phyloP scores from a whole-genome alignment of 495 filamentous ascomycete genomes.

The Beverwykella pulmonaria region DNA sequence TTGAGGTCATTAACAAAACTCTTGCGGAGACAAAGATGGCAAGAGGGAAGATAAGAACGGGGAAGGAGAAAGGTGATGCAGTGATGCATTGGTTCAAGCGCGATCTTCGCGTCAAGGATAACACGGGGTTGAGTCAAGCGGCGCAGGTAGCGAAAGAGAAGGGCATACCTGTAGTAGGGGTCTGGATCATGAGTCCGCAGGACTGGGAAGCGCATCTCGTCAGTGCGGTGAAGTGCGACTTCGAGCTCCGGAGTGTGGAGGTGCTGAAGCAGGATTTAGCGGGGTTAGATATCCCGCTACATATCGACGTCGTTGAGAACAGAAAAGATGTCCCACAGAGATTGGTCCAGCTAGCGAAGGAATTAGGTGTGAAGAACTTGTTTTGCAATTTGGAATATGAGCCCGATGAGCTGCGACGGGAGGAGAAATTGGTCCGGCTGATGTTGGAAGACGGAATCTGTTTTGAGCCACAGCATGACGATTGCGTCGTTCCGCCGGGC shows the following conservation, averaged over 20 bases:
- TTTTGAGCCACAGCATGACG: conserved; percentile 72
- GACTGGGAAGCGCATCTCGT: conserved; percentile 82
- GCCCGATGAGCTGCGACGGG: conserved; percentile 74
- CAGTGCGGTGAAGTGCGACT: conserved; percentile 74
- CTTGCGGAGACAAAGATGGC: conserved; percentile 36
- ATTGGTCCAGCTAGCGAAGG: conserved; percentile 68
- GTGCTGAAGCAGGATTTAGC: conserved; percentile 67
- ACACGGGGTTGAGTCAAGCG: conserved; percentile 70
- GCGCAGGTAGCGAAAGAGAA: conserved; percentile 61
- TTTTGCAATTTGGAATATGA: conserved; percentile 78
- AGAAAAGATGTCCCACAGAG: conserved; percentile 63
- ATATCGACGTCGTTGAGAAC: conserved; percentile 70
- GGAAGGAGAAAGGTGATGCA: conserved; percentile 53
- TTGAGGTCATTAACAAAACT: conserved; percentile 47
- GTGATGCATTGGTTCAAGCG: conserved; percentile 94
- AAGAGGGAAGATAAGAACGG: conserved; percentile 42
- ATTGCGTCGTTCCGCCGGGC: conserved; percentile 79
- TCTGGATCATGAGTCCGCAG: conserved; percentile 84
- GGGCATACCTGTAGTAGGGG: conserved; percentile 64
- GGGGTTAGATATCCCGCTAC: conserved; percentile 75
- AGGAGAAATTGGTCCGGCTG: conserved; percentile 64
- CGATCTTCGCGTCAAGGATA: conserved; percentile 75
- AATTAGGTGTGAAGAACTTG: conserved; percentile 75
- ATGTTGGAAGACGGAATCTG: conserved; percentile 63
- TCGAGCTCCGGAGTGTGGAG: conserved; percentile 69